A percentile compares a stretch with the other conserved stretches of the same genome.
Conservation (phyloP, 2,329 filamentous ascomycete genomes). For the Aspergillus niger region DNA sequence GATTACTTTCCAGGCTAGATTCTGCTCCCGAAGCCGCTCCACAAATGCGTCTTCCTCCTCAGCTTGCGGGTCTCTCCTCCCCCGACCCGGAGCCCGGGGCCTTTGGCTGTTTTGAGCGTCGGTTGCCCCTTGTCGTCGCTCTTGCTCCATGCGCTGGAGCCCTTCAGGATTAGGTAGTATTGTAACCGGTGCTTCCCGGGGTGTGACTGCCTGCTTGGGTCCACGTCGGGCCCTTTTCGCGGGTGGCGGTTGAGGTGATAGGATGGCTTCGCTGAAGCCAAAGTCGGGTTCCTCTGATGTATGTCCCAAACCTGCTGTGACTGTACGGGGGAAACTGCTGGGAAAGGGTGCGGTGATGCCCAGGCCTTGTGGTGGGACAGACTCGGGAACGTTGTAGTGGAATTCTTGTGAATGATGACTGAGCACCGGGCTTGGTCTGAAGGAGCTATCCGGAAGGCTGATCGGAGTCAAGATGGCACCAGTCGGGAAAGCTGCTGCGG, state of each 20-base stretch:
- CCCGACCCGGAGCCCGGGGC: slow-evolving; percentile 35
- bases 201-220: slow-evolving; percentile 22
- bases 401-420: slow-evolving; percentile 43
- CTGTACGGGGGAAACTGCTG: slow-evolving; percentile 32
- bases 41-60: slow-evolving; percentile 45
- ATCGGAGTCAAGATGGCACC: slow-evolving; percentile 40
- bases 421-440: slow-evolving; percentile 38
- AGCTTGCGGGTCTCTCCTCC: slow-evolving; percentile 39
- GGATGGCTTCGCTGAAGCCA: slow-evolving; percentile 22
- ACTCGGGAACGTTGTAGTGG: slow-evolving; percentile 35
- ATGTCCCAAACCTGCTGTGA: slow-evolving; percentile 30
- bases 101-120: slow-evolving; percentile 30
- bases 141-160: slow-evolving; percentile 41
- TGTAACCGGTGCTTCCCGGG: slow-evolving; percentile 34
- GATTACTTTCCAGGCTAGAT: slow-evolving; percentile 42
- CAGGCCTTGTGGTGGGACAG: slow-evolving; percentile 37
- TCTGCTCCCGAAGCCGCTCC: slow-evolving; percentile 39
- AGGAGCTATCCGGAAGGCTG: slow-evolving; percentile 41
- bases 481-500: slow-evolving; percentile 32
- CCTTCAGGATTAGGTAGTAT: slow-evolving; percentile 46
- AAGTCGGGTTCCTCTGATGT: slow-evolving; percentile 22
- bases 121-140: slow-evolving; percentile 32
- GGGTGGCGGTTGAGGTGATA: slow-evolving; percentile 28
- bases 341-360: slow-evolving; percentile 41
- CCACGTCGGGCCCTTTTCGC: slow-evolving; percentile 29